Evolutionary conservation across 371 early-diverging fungal genomes (phyloP), one percentile per base, ranked within the genome.

Genomic region (Fennellomyces sp.): DNA sequence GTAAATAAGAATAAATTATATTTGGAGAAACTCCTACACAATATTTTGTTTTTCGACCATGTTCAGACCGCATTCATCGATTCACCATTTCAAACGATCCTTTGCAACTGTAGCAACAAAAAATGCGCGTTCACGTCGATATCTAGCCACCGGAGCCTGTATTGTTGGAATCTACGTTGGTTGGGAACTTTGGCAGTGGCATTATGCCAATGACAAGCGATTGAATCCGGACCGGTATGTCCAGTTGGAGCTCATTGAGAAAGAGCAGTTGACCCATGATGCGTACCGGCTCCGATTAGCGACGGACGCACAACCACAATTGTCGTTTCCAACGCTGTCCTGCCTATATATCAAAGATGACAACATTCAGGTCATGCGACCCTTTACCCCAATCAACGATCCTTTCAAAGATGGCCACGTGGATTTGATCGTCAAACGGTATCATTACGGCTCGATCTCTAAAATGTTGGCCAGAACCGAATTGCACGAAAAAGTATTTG

Each of bases 261-360:
- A 63, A 41, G 56, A 74, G 30, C 56, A 66, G 25, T 49, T 79
- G 38, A 66, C 65, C 36, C 72, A 68, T 29, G 73, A 76, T 38
- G 63, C 75, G 1, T 69, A 68, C 30, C 67, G 63, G 11, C 54
- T 79, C 7, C 64, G 80, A 52, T 52, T 79, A 0, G 56, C 61
- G 17, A 68, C 60, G 21, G 59, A 69, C 26, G 28, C 45, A 45
- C 48, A 66, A 28, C 36, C 30, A 12, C 23, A 8, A 0, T 54
- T 62, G 27, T 7, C 30, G 7, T 80, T 72, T 33, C 78, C 83
- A 19, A 65, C 75, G 5, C 74, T 81, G 21, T 80, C 77, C 17
- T 83, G 85, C 57, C 63, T 89, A 19, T 73, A 83, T 51, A 76
- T 89, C 39, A 87, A 86, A 58, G 90, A 89, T 58, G 83, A 88